These are phyloP conservation scores for Coemansia sp. DNA, from an alignment of 371 early-diverging fungal genomes.

Conservation along the genomic window DNA sequence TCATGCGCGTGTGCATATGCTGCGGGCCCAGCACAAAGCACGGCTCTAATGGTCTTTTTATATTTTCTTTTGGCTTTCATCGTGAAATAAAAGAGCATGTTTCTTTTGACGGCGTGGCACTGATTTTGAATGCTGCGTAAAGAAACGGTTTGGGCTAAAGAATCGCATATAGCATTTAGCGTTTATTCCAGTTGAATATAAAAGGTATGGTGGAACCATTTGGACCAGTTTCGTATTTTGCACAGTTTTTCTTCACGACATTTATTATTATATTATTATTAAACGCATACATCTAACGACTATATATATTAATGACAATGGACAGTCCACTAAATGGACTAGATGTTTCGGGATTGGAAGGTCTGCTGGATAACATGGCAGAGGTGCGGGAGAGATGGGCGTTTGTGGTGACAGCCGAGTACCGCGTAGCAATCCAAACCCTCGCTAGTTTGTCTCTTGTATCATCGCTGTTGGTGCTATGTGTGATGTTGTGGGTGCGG, in stretches of 20 bases:
- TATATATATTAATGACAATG: neutral
- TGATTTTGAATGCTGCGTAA: neutral
- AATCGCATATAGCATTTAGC: no score
- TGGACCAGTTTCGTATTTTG: no score
- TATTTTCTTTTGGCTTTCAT: neutral
- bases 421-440: constrained; percentile 20
- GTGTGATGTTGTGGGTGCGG: constrained; percentile 8
- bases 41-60: constrained; percentile 10
- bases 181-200: no score
- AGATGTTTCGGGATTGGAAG: neutral
- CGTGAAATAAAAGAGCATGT: neutral
- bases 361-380: neutral
- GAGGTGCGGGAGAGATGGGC: constrained; percentile 10
- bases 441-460: constrained; percentile 25
- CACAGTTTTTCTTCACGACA: no score
- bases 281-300: no score
- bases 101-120: neutral
- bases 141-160: no score
- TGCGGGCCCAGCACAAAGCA: constrained; percentile 28
- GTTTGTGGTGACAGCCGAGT: constrained; percentile 31
- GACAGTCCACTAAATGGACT: neutral
- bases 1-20: constrained; percentile 37
- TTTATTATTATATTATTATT: no score
- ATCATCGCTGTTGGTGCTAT: constrained; percentile 16
- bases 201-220: no score